Percentiles rank a stretch among this genome's conserved stretches.
These are phyloP conservation scores for Scedosporium apiospermum DNA, from an alignment of 2,329 filamentous ascomycete species.

Conservation along the genomic window DNA sequence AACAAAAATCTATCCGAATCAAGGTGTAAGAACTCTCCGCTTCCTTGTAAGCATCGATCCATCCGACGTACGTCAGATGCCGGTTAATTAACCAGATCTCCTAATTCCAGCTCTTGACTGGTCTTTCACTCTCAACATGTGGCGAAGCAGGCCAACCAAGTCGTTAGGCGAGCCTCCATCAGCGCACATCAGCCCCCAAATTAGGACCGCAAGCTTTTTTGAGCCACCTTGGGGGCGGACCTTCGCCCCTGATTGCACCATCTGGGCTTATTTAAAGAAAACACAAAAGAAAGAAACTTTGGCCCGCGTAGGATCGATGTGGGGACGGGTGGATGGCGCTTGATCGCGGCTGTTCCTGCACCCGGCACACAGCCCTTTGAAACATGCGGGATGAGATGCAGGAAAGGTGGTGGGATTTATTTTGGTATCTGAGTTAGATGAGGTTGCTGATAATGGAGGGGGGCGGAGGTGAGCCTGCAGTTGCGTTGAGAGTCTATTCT, in stretches of 20 bases:
- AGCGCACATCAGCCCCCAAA: not conserved
- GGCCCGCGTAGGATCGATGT: no score
- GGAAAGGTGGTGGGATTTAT: not conserved
- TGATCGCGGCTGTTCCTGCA: not conserved
- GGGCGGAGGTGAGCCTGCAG: not conserved
- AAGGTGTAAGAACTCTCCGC: no score
- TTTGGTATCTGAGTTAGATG: no score
- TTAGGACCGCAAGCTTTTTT: not conserved
- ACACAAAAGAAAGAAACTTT: no score
- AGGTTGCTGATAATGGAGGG: not conserved
- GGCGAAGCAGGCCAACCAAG: not conserved
- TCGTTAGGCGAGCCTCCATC: not conserved
- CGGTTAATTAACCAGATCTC: no score
- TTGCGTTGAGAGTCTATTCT: not conserved
- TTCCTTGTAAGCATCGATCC: no score
- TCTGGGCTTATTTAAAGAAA: no score
- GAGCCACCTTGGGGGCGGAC: no score
- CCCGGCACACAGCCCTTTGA: not conserved
- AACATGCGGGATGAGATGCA: not conserved
- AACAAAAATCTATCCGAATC: no score
- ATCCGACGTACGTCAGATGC: no score
- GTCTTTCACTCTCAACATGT: not conserved
- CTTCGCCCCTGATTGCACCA: no score
- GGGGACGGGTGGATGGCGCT: not conserved
- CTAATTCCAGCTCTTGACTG: not conserved